Percentiles rank a stretch among this genome's conserved stretches.
Evolutionary conservation across 495 filamentous ascomycete species (phyloP).

Genomic region (Penicillium canariense): DNA sequence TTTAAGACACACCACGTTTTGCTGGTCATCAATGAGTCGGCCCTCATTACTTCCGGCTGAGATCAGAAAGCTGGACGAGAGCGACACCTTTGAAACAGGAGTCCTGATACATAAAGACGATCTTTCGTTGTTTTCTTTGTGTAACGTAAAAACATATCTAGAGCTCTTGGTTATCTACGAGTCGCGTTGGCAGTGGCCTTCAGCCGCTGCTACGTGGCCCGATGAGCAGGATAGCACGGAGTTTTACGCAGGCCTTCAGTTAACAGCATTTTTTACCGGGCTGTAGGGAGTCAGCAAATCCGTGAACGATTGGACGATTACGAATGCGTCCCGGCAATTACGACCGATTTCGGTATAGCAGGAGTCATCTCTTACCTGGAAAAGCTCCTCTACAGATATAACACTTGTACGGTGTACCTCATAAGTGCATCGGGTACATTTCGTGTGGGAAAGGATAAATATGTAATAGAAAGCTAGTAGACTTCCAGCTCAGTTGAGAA

Average conservation of each 20-base stretch:
- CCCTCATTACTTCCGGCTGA: too few relatives aligned
- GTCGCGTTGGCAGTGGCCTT: too few relatives aligned
- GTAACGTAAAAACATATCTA: too few relatives aligned
- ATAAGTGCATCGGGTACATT: slow-evolving; percentile 22
- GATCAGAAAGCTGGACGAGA: background rate
- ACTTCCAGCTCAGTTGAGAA: too few relatives aligned
- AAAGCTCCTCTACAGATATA: slow-evolving; percentile 30
- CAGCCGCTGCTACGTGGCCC: too few relatives aligned
- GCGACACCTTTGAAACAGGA: background rate
- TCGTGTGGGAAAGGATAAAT: slow-evolving; percentile 36
- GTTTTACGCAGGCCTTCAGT: too few relatives aligned
- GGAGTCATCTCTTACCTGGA: slow-evolving; percentile 27
- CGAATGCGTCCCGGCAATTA: slow-evolving; percentile 10
- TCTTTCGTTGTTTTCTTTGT: background rate
- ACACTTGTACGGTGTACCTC: slow-evolving; percentile 17
- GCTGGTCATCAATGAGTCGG: too few relatives aligned
- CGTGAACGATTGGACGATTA: slow-evolving; percentile 1
- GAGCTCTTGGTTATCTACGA: too few relatives aligned
- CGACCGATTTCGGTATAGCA: slow-evolving; percentile 24
- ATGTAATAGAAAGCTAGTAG: too few relatives aligned
- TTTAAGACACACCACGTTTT: too few relatives aligned
- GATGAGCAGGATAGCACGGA: too few relatives aligned
- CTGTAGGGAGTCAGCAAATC: slow-evolving; percentile 22
- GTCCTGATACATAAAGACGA: slow-evolving; percentile 1
- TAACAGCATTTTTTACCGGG: slow-evolving; percentile 16